phyloP scores from a whole-genome alignment of 2,329 filamentous ascomycete genomes.

The Tolypocladium capitatum region DNA sequence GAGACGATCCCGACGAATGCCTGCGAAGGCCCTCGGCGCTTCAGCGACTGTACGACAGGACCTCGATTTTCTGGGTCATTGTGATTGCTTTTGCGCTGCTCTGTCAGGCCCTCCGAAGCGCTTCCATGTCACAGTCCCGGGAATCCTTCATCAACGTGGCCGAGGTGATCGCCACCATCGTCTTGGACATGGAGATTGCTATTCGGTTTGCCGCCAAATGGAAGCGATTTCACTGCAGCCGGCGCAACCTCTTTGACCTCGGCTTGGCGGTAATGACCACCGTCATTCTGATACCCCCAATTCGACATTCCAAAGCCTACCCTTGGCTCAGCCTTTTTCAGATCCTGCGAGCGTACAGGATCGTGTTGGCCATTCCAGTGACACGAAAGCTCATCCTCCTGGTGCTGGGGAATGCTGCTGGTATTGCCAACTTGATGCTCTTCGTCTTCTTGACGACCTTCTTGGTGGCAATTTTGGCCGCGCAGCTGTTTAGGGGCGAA shows the following conservation, averaged over 20 bases:
- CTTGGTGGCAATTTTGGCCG: conserved; percentile 81
- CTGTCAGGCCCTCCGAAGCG: conserved; percentile 63
- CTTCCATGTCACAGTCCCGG: conserved; percentile 53
- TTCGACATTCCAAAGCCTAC: conserved; percentile 63
- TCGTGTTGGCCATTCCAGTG: conserved; percentile 79
- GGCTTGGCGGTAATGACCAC: conserved; percentile 67
- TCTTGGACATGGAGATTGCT: conserved; percentile 71
- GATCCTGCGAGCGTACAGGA: conserved; percentile 79
- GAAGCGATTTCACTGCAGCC: conserved; percentile 62
- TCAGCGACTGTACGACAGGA: conserved; percentile 63
- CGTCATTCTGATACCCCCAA: conserved; percentile 72
- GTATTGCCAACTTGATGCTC: conserved; percentile 86
- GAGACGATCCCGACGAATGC: conserved; percentile 24
- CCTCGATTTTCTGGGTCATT: conserved; percentile 62
- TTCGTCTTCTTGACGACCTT: conserved; percentile 97
- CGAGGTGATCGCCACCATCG: conserved; percentile 62
- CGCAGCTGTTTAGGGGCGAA: conserved; percentile 83
- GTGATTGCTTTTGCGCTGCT: conserved; percentile 73
- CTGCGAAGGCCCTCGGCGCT: conserved; percentile 31
- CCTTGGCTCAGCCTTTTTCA: conserved; percentile 88
- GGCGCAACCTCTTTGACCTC: conserved; percentile 69
- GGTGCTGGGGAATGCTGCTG: conserved; percentile 80
- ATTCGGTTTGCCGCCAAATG: conserved; percentile 68
- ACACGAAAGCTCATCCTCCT: conserved; percentile 76
- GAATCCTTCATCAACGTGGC: conserved; percentile 54